phyloP scores from a whole-genome alignment of 2,329 filamentous ascomycete species.

The Verticillium klebahnii region DNA sequence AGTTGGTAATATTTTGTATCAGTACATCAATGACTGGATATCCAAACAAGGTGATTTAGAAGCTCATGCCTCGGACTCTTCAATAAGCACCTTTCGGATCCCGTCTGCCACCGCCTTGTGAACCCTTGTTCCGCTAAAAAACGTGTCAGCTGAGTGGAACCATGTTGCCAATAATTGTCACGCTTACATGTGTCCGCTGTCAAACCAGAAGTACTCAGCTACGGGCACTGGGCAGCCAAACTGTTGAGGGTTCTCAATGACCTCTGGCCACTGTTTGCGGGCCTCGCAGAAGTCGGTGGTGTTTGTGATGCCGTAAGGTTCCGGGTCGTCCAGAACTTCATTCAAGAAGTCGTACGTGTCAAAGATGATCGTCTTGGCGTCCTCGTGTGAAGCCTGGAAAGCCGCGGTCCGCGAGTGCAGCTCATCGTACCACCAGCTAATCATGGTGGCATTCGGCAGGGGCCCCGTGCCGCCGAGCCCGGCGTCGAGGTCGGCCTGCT shows the following conservation, averaged over 20 bases:
- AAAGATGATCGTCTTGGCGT: constrained; percentile 19
- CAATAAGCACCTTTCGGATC: not conserved
- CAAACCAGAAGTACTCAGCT: constrained; percentile 25
- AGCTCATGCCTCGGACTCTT: not conserved
- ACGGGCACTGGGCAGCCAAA: constrained; percentile 22
- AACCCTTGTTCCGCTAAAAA: not conserved
- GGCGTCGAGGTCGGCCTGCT: not conserved
- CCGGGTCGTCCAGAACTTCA: constrained; percentile 20
- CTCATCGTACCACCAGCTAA: constrained; percentile 1
- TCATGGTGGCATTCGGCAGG: not conserved
- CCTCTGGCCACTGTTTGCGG: constrained; percentile 17
- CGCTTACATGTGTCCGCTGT: constrained; percentile 18
- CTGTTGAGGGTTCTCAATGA: constrained; percentile 14
- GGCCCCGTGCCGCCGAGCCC: not conserved
- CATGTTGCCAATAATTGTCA: not conserved
- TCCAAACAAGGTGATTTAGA: too few species aligned
- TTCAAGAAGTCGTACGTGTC: constrained; percentile 26
- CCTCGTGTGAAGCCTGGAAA: constrained; percentile 22
- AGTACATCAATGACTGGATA: too few species aligned
- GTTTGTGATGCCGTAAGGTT: constrained; percentile 20
- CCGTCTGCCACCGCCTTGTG: constrained; percentile 1
- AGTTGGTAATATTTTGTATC: too few species aligned
- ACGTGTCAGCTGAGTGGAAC: not conserved
- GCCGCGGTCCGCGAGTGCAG: constrained; percentile 12
- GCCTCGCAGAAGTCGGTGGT: constrained; percentile 20